Evolutionary conservation across 1,284 basidiomycete species (phyloP).

Genomic region (Malassezia japonica): DNA sequence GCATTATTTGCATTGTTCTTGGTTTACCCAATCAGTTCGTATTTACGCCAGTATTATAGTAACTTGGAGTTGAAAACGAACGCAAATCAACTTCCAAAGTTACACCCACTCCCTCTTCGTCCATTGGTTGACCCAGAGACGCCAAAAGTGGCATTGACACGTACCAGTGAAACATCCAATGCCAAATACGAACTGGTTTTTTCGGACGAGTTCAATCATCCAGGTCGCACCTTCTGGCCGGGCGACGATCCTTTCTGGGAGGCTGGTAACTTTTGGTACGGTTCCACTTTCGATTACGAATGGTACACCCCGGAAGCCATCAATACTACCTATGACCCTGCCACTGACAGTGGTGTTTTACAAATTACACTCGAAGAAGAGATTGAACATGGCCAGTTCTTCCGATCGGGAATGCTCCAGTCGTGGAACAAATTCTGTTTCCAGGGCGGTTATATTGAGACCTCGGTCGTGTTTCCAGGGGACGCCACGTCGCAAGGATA

Average conservation of each 20-base stretch:
- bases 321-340: conserved; percentile 37
- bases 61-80: background rate
- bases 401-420: conserved; percentile 44
- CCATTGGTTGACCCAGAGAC: conserved; percentile 35
- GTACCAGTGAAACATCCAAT: conserved; percentile 15
- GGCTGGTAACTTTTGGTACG: conserved; percentile 44
- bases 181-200: conserved; percentile 56
- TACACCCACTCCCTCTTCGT: background rate
- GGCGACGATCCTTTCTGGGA: conserved; percentile 46
- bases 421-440: conserved; percentile 48
- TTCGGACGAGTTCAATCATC: conserved; percentile 63
- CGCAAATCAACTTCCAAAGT: background rate
- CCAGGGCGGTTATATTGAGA: conserved; percentile 45
- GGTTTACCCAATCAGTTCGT: conserved; percentile 40
- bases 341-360: conserved; percentile 25
- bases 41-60: conserved; percentile 24
- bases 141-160: conserved; percentile 17
- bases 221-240: conserved; percentile 56
- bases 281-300: conserved; percentile 40
- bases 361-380: conserved; percentile 31
- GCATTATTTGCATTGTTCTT: conserved; percentile 39
- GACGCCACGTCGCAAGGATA: conserved; percentile 48
- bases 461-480: conserved; percentile 31
- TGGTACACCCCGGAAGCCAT: conserved; percentile 48
- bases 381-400: conserved; percentile 36